These are phyloP conservation scores for Clarireedia paspali DNA, from an alignment of 2,329 filamentous ascomycete species.

Conservation along the genomic window DNA sequence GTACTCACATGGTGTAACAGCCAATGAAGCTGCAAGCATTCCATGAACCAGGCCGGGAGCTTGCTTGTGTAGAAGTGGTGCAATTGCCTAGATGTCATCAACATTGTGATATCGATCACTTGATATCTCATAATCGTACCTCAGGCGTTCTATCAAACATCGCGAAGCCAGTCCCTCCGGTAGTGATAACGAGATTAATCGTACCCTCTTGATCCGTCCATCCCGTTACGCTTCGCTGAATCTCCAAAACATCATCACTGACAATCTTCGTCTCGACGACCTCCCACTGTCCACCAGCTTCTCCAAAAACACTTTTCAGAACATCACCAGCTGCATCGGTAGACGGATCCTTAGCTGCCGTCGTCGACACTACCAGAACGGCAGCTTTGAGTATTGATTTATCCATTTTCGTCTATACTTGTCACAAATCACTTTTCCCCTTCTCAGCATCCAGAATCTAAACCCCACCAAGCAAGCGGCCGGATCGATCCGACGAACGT, in stretches of 20 bases:
- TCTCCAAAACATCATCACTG: conserved; percentile 64
- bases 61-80: conserved; percentile 70
- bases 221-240: conserved; percentile 62
- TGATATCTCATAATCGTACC: conserved; percentile 39
- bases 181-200: conserved; percentile 75
- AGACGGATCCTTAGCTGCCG: conserved; percentile 69
- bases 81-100: conserved; percentile 54
- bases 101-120: conserved; percentile 4
- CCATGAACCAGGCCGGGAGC: conserved; percentile 89
- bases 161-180: conserved; percentile 90
- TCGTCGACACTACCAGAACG: conserved; percentile 85
- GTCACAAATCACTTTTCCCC: background rate
- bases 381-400: conserved; percentile 54
- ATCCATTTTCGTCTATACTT: conserved; percentile 30
- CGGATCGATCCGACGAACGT: conserved; percentile 2
- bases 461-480: background rate
- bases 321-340: conserved; percentile 66
- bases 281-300: conserved; percentile 65
- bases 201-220: conserved; percentile 64
- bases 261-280: conserved; percentile 67
- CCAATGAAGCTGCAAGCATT: conserved; percentile 80
- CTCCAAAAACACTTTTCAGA: conserved; percentile 62
- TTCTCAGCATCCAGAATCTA: background rate
- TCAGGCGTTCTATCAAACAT: conserved; percentile 81
- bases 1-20: conserved; percentile 77